Percentiles rank a stretch among this genome's conserved stretches.
Evolutionary conservation across 768 basidiomycete genomes (phyloP).

Genomic region (Baorangia bicolor): DNA sequence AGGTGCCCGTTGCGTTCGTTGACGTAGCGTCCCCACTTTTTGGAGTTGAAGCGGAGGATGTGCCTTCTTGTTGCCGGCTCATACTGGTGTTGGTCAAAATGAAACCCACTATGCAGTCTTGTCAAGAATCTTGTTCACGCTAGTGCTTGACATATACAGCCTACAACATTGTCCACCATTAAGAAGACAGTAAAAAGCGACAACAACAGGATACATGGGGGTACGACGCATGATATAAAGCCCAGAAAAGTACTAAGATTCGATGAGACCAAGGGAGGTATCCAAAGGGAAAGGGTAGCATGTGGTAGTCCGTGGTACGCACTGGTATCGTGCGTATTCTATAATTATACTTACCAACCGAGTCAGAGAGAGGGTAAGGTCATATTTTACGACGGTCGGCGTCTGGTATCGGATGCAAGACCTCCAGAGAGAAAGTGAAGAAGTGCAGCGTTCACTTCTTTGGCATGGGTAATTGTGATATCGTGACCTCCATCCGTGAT

Average conservation of each 20-base stretch:
- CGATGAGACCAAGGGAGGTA: background rate
- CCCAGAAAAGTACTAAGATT: background rate
- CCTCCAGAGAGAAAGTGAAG: slow-evolving; percentile 25
- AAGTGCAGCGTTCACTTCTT: slow-evolving; percentile 31
- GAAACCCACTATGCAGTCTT: too few species aligned
- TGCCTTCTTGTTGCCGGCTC: background rate
- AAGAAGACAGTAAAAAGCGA: background rate
- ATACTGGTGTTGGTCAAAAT: background rate
- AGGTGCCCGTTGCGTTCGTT: slow-evolving; percentile 21
- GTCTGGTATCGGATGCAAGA: background rate
- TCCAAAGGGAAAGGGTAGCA: slow-evolving; percentile 2
- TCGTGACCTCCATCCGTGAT: slow-evolving; percentile 32
- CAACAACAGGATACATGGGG: slow-evolving; percentile 13
- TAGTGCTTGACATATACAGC: background rate
- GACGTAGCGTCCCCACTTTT: background rate
- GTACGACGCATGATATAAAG: background rate
- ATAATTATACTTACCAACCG: background rate
- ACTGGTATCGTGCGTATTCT: background rate
- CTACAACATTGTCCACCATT: slow-evolving; percentile 15
- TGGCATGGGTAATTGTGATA: slow-evolving; percentile 32
- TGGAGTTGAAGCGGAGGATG: background rate
- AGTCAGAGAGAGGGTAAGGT: too few species aligned
- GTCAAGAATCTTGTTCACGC: background rate
- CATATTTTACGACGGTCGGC: background rate
- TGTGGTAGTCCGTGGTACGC: slow-evolving; percentile 2